Evolutionary conservation across 192 early-diverging fungal genomes (phyloP), one percentile per base, ranked within the genome.

Genomic region (Ambispora gerdemannii): DNA sequence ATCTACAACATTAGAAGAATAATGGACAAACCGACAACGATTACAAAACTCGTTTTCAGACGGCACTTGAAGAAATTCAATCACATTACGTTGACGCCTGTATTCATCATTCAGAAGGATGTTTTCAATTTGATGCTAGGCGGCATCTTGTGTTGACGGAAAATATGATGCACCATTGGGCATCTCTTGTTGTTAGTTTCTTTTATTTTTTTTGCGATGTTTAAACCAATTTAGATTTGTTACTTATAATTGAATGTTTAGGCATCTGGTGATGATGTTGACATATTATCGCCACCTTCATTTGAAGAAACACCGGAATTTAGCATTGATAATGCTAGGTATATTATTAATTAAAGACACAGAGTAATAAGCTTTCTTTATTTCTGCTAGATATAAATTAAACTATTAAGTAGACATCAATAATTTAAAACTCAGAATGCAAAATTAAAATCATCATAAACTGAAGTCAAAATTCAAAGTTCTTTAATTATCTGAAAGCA

Each of bases 71-170:
- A n/a, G n/a, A n/a, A n/a, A n/a, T n/a, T n/a, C n/a, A n/a, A n/a
- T n/a, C n/a, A n/a, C n/a, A n/a, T n/a, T 43, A 43, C 15, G 38
- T 43, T 43, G 71, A 75, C 28, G 15, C 38, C 6, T 43, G 38
- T 15, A 43, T 10, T 43, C 15, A 43, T 43, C 38, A 43, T 43
- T 15, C 38, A 10, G 38, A 43, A 15, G 38, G 38, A 43, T 43
- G 38, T 43, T 43, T 10, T 43, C 38, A 6, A 15, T 43, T 43
- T 43, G 6, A 6, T 10, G 7, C 15, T 43, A 43, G 15, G 15
- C 7, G 15, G 7, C 38, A 43, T 15, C 38, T 43, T 15, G 7
- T 43, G 7, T 43, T 43, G 38, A 43, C 6, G 7, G 15, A 43
- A 10, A 15, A 43, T 43, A 43, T 43, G 38, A 43, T 43, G 6